Base-by-base conservation (phyloP, 345 rosid species). In the Euphorbia pulcherrima region DNA sequence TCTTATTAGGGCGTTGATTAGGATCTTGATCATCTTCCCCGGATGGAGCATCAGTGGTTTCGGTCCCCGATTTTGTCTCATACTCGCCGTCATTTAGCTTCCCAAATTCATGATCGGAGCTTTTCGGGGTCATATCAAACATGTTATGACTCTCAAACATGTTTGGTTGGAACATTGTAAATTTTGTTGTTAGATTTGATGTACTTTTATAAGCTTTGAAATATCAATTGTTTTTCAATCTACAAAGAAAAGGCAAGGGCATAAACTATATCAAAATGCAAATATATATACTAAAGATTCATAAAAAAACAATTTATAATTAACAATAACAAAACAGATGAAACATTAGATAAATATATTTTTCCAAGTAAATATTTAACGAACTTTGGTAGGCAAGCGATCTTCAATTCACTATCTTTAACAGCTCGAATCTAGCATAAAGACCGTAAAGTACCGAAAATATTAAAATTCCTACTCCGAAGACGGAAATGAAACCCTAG, bases 11-110 rank as follows among this genome's bases (percentile, higher is more conserved):
- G 29, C 87, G 86, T 60, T 87, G 96, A 66, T 53, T 82, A 60
- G 94, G 92, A 69, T 86, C 96, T 48, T 82, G 90, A 57, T 87
- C 97, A 46, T 93, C 97, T 1, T 93, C 97, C 1, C 84, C 90
- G 1, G 92, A 86, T 52, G 81, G 82, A 24, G 73, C 82, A 48
- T 85, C 92, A 62, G 74, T 81, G 23, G 81, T 84, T 61, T 93
- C 97, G 18, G 90, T 81, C 40, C 85, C 91, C 1, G 97, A 89
- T 80, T 79, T 87, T 1, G 88, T 86, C 75, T 93, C 98, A 47
- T 79, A 86, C 59, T 93, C 91, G 8, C 89, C 96, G 8, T 93
- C 96, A 67, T 80, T 76, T 54, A 80, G 74, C 81, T 77, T 85
- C 20, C 80, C 83, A 54, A 83, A 64, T 39, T 89, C 95, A 68